A percentile compares a stretch with the other conserved stretches of the same genome.
phyloP scores from a whole-genome alignment of 108 stramenopile species.

The Fistulifera pelliculosa region DNA sequence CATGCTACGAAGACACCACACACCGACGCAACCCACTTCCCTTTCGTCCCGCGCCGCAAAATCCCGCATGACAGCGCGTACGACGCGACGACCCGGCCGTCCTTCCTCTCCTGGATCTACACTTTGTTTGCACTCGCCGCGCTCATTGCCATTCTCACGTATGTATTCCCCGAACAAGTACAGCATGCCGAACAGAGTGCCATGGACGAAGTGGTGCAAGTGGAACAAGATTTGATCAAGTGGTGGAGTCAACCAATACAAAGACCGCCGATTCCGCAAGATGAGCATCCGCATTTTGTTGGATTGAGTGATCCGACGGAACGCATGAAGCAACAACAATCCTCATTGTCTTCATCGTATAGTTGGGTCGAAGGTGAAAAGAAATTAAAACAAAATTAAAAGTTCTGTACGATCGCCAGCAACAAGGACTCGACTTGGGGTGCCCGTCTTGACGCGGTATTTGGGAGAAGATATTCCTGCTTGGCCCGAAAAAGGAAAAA shows the following conservation, averaged over 20 bases:
- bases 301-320: neutral
- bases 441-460: constrained; percentile 47
- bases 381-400: constrained; percentile 38
- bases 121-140: constrained; percentile 1
- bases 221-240: constrained; percentile 1
- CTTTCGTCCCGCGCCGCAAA: too few relatives aligned
- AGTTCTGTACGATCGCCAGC: constrained; percentile 32
- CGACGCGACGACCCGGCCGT: too few relatives aligned
- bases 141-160: neutral
- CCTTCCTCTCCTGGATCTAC: too few relatives aligned
- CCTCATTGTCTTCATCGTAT: neutral
- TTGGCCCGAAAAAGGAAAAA: constrained; percentile 25
- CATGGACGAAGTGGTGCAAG: neutral
- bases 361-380: constrained; percentile 20
- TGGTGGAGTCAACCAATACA: constrained; percentile 2
- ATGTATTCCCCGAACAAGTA: neutral
- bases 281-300: neutral
- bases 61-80: too few relatives aligned
- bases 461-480: constrained; percentile 58
- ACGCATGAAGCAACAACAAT: neutral
- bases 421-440: constrained; percentile 43
- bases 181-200: neutral
- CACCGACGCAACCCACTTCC: too few relatives aligned
- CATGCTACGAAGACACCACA: too few relatives aligned
- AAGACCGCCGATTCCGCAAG: neutral